Evolutionary conservation across 345 rosid genomes (phyloP), one percentile per base, ranked within the genome.

Genomic region (Cardamine resedifolia): DNA sequence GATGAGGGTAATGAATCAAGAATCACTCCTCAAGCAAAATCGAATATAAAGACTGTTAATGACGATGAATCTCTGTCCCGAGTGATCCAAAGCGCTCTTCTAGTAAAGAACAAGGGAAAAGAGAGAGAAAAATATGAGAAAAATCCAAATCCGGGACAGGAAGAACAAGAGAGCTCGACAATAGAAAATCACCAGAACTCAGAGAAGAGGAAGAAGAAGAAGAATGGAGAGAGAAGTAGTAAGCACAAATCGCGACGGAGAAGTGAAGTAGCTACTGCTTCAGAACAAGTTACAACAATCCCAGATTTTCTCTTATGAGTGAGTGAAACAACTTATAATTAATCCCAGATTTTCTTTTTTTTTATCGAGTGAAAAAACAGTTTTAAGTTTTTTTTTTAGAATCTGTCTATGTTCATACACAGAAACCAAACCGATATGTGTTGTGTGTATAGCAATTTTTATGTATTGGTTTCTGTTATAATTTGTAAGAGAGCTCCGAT

Each of bases 261-360:
- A 63, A 44, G 7, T n/a, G n/a, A n/a, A n/a, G n/a, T n/a, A n/a
- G n/a, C n/a, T n/a, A n/a, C n/a, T 26, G 76, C 44, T 68, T 45
- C 83, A n/a, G 84, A 85, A 61, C 76, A 84, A 20, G 53, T 73
- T 3, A n/a, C n/a, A n/a, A 76, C 68, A n/a, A 78, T 89, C 73
- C 91, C 91, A 34, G 96, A 90, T 86, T 86, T 87, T 31, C 92
- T 92, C 58, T 77, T 87, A 58, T 92, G 44, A 71, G 45, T 36
- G 36, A 47, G 31, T n/a, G n/a, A n/a, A n/a, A n/a, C n/a, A n/a
- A n/a, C n/a, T n/a, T n/a, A n/a, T n/a, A n/a, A n/a, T n/a, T n/a
- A n/a, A n/a, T n/a, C n/a, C n/a, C n/a, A n/a, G n/a, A n/a, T n/a
- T n/a, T n/a, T n/a, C n/a, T n/a, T n/a, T n/a, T n/a, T n/a, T n/a